Evolutionary conservation across 805 yeast species (phyloP).

Genomic region (Saccharomycopsis synnaedendra): DNA sequence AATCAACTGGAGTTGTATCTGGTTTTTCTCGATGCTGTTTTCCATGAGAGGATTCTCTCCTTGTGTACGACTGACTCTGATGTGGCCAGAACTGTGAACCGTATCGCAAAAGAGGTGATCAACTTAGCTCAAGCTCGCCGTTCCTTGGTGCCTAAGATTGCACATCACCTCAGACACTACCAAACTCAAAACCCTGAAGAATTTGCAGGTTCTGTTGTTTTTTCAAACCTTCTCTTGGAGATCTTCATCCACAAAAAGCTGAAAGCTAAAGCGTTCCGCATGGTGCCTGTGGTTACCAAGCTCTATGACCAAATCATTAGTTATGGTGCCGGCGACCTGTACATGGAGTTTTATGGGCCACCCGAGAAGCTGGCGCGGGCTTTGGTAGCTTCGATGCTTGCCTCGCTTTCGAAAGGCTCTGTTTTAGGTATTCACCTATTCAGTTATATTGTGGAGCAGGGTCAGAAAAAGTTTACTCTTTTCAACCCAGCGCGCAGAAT

Average conservation of each 20-base stretch:
- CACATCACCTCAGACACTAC: conserved; percentile 33
- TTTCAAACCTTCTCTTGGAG: conserved; percentile 35
- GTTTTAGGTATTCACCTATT: background rate
- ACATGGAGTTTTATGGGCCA: conserved; percentile 40
- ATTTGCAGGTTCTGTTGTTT: conserved; percentile 38
- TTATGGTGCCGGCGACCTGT: conserved; percentile 27
- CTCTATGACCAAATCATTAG: conserved; percentile 37
- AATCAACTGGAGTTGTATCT: conserved; percentile 57
- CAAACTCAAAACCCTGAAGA: conserved; percentile 24
- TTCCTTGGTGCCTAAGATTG: conserved; percentile 50
- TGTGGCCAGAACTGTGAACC: background rate
- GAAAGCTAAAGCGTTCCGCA: conserved; percentile 40
- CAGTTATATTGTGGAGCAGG: too few relatives aligned
- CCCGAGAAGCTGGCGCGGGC: conserved; percentile 46
- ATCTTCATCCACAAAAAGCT: conserved; percentile 41
- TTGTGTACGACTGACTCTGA: background rate
- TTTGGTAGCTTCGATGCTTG: conserved; percentile 35
- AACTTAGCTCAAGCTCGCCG: conserved; percentile 49
- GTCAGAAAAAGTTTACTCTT: conserved; percentile 28
- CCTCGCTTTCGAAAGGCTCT: conserved; percentile 15
- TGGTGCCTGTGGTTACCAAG: conserved; percentile 46
- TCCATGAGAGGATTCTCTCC: conserved; percentile 30
- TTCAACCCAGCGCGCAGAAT: conserved; percentile 40
- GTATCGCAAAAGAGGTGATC: conserved; percentile 34
- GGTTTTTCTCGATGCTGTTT: conserved; percentile 38